Evolutionary conservation across 305 asterid genomes (phyloP).

Genomic region (Fraxinus paxiana): DNA sequence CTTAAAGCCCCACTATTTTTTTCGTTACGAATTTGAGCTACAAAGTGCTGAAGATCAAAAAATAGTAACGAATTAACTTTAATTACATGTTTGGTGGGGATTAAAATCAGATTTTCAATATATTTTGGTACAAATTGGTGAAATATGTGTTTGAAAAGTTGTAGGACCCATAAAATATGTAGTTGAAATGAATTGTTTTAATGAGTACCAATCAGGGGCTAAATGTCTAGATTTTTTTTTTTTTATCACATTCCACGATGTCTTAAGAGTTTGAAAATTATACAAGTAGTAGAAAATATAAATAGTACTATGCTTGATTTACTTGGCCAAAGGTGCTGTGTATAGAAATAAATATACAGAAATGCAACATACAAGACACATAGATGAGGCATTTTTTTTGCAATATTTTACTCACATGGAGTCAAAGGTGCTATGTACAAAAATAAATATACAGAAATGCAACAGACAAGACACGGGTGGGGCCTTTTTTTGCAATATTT

Average conservation of each 20-base stretch:
- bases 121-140: background rate
- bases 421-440: too few species aligned
- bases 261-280: background rate
- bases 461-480: too few species aligned
- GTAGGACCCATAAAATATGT: background rate
- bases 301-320: background rate
- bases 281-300: background rate
- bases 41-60: background rate
- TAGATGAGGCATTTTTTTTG: too few species aligned
- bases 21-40: background rate
- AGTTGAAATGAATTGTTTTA: background rate
- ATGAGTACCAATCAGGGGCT: background rate
- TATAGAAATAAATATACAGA: too few species aligned
- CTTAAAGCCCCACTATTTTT: background rate
- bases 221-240: background rate
- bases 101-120: background rate
- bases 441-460: too few species aligned
- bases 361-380: too few species aligned
- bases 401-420: too few species aligned
- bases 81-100: background rate
- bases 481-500: too few species aligned
- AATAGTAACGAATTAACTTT: background rate
- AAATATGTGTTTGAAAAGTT: background rate
- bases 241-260: background rate
- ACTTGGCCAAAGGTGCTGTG: too few species aligned